Evolutionary conservation across 257 asterid genomes (phyloP), one percentile per base, ranked within the genome.

Genomic region (Catharanthus roseus): DNA sequence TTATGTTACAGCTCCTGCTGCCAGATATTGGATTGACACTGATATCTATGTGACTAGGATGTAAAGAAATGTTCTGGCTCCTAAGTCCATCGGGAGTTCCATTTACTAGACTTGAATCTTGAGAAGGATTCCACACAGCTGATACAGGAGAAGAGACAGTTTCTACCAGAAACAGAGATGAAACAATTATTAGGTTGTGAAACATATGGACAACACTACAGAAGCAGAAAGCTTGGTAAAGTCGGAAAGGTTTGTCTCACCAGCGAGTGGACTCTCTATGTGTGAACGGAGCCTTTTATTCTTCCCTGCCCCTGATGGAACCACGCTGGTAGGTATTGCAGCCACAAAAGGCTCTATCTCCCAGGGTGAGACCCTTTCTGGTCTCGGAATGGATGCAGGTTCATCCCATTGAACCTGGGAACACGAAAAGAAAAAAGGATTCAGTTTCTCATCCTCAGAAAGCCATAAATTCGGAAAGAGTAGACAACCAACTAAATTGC

Each of bases 321-420:
- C 77, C 69, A 79, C 63, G 64, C 56, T 72, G 10, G 80, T 4
- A 68, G 83, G 77, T 28, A 74, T 44, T 23, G 73, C 56, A 61
- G 83, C 66, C 63, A 79, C 83, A 60, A 75, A 74, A 53, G 85
- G 86, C 72, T 86, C 89, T 49, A 86, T 84, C 71, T 86, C 88
- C 91, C 91, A 86, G 33, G 88, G 86, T 7, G 91, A 86, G 68
- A 86, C 86, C 75, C 82, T 76, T 29, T 82, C 89, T 26, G 91
- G 88, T 67, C 86, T 78, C 15, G 75, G 19, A 58, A 86, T 33
- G 6, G 87, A 74, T 10, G 83, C 80, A 64, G 80, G 83, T 57
- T 86, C 91, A 54, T 86, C 91, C 91, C 91, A 86, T 49, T 80
- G 88, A 73, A 82, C 85, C 88, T 86, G 80, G 38, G 50, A 34